Evolutionary conservation across 2,329 filamentous ascomycete genomes (phyloP).

Genomic region (Talaromyces verruculosus): DNA sequence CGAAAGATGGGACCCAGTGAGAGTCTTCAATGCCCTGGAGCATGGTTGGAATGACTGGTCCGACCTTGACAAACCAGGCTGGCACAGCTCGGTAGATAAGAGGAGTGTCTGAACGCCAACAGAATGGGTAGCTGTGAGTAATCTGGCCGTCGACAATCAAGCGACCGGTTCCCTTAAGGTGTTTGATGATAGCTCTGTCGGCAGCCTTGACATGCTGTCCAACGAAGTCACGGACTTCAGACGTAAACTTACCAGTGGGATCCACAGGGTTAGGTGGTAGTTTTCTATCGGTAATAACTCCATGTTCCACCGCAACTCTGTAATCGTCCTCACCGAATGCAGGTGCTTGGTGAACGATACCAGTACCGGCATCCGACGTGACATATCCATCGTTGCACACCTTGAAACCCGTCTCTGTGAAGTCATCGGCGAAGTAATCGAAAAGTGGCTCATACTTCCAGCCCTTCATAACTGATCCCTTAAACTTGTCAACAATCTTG

Average conservation of each 20-base stretch:
- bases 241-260: slow-evolving; percentile 75
- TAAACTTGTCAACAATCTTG: slow-evolving; percentile 75
- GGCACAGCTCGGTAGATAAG: slow-evolving; percentile 90
- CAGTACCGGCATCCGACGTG: slow-evolving; percentile 84
- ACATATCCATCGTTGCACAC: slow-evolving; percentile 84
- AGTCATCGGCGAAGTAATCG: slow-evolving; percentile 84
- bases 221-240: slow-evolving; percentile 73
- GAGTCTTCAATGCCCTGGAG: slow-evolving; percentile 85
- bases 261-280: slow-evolving; percentile 90
- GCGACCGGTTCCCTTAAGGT: slow-evolving; percentile 73
- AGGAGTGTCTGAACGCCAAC: slow-evolving; percentile 90
- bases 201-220: slow-evolving; percentile 89
- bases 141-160: slow-evolving; percentile 83
- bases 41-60: slow-evolving; percentile 80
- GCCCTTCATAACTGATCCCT: slow-evolving; percentile 79
- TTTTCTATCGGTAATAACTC: slow-evolving; percentile 73
- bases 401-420: slow-evolving; percentile 79
- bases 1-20: slow-evolving; percentile 86
- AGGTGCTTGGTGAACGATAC: slow-evolving; percentile 90
- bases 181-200: slow-evolving; percentile 89
- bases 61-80: slow-evolving; percentile 91
- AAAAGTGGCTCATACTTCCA: slow-evolving; percentile 90
- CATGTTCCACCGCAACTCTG: slow-evolving; percentile 71
- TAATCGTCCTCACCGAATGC: slow-evolving; percentile 98
- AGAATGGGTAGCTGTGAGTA: slow-evolving; percentile 90